Evolutionary conservation across 495 filamentous ascomycete genomes (phyloP).

Genomic region (Aspergillus asperescens): DNA sequence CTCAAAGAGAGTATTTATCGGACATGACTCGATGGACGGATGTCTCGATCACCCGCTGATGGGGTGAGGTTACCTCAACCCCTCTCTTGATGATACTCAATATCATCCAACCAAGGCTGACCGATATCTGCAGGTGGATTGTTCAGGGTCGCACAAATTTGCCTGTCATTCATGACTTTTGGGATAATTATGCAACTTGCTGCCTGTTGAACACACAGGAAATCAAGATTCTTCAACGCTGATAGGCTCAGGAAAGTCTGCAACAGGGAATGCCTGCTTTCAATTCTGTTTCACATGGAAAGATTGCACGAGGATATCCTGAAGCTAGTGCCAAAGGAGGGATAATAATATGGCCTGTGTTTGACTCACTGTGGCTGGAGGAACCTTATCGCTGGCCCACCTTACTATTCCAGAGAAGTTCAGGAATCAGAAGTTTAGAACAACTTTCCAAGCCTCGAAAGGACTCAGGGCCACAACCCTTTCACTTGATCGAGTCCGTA

Average conservation of each 20-base stretch:
- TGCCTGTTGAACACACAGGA: background rate
- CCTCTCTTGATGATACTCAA: background rate
- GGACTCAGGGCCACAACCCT: background rate
- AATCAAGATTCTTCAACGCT: background rate
- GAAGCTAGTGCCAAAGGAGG: no score
- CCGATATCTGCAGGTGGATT: background rate
- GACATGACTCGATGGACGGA: no score
- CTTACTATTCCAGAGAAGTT: no score
- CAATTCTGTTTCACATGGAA: slow-evolving; percentile 18
- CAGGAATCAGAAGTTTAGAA: background rate
- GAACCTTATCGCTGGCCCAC: slow-evolving; percentile 14
- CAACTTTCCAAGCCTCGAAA: background rate
- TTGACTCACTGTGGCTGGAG: slow-evolving; percentile 12
- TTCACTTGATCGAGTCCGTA: slow-evolving; percentile 14
- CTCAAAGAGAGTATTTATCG: no score
- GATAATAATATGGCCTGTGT: no score
- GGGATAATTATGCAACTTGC: background rate
- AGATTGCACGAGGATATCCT: slow-evolving; percentile 16
- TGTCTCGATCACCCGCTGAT: background rate
- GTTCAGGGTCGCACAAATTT: background rate
- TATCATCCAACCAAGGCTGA: background rate
- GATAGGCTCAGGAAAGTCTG: background rate
- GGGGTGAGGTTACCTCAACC: slow-evolving; percentile 8
- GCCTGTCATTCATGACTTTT: background rate
- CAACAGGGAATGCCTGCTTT: background rate